Evolutionary conservation across 495 filamentous ascomycete species (phyloP), one percentile per base, ranked within the genome.

Genomic region (Penicillium parvum): DNA sequence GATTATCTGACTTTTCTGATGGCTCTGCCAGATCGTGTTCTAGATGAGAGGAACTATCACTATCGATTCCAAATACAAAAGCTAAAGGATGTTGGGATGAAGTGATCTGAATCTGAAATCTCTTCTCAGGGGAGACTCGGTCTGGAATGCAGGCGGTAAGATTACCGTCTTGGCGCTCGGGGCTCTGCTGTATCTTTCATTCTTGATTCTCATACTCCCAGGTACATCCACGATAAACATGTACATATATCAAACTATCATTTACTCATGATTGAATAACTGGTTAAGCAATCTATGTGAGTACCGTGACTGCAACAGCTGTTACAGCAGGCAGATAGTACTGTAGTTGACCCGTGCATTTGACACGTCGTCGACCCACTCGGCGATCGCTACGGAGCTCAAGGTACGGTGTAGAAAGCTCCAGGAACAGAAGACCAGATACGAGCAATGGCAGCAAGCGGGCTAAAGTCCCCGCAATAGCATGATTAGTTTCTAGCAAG

Each of bases 71-170:
- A 21, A 17, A 17, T 36, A 18, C 14, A 20, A 36, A 16, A n/a
- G 33, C 19, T n/a, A n/a, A n/a, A n/a, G n/a, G n/a, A n/a, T n/a
- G n/a, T n/a, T n/a, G n/a, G n/a, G n/a, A n/a, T n/a, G n/a, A n/a
- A n/a, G n/a, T n/a, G n/a, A n/a, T n/a, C n/a, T n/a, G n/a, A n/a
- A n/a, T n/a, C n/a, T n/a, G n/a, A n/a, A n/a, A n/a, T 53, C 23
- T 18, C 14, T 15, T 36, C 38, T 49, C 41, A 47, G 50, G 50
- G 38, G 48, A 38, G 43, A 56, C 46, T 59, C 43, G 47, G 45
- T 45, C 54, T 57, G 53, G 56, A 57, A 60, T 60, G 53, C 45
- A 47, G 40, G 37, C 35, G 52, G 55, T 58, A 60, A 57, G 32
- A 51, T 54, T 57, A 48, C 49, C 20, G 35, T 35, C 49, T 56